Evolutionary conservation across 345 rosid genomes (phyloP).

Genomic region (Acer campestre): DNA sequence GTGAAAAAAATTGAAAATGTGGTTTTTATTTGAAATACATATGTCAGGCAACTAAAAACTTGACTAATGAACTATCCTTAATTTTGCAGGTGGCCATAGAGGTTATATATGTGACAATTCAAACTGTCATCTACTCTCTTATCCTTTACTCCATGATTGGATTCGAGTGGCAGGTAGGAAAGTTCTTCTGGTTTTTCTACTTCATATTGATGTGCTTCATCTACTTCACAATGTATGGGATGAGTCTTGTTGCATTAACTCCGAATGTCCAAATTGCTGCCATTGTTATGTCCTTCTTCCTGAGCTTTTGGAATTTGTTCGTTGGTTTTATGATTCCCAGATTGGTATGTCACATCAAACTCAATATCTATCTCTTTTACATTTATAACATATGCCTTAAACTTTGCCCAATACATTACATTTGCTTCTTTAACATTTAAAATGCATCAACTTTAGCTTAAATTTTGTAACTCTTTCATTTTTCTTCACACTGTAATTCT

Average conservation of each 20-base stretch:
- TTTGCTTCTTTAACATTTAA: no score
- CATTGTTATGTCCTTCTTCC: constrained; percentile 75
- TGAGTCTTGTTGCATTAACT: constrained; percentile 81
- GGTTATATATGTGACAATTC: constrained; percentile 55
- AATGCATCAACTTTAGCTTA: neutral
- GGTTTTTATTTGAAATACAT: no score
- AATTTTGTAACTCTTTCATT: no score
- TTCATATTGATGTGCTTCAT: constrained; percentile 60
- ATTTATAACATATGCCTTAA: no score
- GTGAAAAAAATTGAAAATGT: no score
- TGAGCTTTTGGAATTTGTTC: constrained; percentile 86
- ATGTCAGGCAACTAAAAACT: neutral
- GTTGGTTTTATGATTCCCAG: constrained; percentile 78
- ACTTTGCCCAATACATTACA: no score
- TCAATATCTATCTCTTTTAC: neutral
- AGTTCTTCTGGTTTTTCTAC: constrained; percentile 66
- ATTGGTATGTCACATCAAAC: constrained; percentile 38
- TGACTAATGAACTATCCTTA: neutral
- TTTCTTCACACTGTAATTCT: neutral
- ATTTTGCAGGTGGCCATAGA: constrained; percentile 70
- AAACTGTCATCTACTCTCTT: constrained; percentile 50
- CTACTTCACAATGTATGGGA: constrained; percentile 76
- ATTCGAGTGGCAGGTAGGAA: constrained; percentile 56
- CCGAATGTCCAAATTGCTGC: constrained; percentile 76
- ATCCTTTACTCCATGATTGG: constrained; percentile 79